phyloP scores from a whole-genome alignment of 2,329 filamentous ascomycete genomes.

The Elsinoe australis region DNA sequence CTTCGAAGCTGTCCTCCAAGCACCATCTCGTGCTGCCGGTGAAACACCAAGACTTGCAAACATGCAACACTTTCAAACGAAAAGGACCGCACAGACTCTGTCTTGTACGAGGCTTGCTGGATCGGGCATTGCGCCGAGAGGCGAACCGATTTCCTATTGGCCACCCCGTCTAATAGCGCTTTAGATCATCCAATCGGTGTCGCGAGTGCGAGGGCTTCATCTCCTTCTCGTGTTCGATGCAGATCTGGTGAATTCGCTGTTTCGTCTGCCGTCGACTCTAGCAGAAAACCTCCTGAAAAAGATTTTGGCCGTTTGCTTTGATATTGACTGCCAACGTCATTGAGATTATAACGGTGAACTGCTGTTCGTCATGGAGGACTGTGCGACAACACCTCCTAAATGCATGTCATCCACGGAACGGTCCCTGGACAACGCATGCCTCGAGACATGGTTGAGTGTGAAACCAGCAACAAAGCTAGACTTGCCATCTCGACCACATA shows the following conservation, averaged over 20 bases:
- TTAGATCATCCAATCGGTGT: slow-evolving; percentile 8
- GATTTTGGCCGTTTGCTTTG: not conserved
- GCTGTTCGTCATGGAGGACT: not conserved
- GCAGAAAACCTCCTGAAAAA: not conserved
- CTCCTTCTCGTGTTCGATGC: slow-evolving; percentile 13
- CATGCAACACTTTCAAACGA: no score
- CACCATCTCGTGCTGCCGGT: no score
- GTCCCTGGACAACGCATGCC: slow-evolving; percentile 5
- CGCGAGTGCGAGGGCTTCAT: not conserved
- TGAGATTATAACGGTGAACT: slow-evolving; percentile 13
- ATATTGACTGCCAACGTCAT: slow-evolving; percentile 3
- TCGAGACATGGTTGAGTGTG: slow-evolving; percentile 4
- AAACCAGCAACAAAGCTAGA: not conserved
- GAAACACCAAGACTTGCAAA: no score
- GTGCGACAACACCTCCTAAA: no score
- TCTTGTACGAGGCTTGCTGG: slow-evolving; percentile 14
- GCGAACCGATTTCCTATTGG: not conserved
- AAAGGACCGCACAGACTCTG: slow-evolving; percentile 10
- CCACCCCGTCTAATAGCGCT: slow-evolving; percentile 7
- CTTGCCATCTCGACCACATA: no score
- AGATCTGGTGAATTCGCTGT: not conserved
- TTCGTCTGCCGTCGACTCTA: not conserved
- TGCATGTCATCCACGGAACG: slow-evolving; percentile 6
- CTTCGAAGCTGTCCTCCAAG: no score
- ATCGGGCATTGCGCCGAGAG: slow-evolving; percentile 12